Conservation (phyloP, 2,329 filamentous ascomycete genomes). For the Fonsecaea pedrosoi region DNA sequence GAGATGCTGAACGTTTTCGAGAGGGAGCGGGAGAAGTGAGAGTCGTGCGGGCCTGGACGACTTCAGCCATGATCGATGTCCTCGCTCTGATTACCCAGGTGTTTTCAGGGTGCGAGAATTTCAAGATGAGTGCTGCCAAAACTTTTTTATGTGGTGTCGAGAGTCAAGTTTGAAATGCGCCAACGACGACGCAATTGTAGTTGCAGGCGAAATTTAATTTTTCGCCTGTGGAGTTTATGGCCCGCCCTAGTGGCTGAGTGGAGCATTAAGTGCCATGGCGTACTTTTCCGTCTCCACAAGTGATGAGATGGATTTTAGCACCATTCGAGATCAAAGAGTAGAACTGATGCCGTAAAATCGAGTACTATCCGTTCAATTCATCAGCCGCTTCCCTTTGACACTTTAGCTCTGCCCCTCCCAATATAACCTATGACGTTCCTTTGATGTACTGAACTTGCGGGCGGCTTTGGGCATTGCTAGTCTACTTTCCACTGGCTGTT, state of each 20-base stretch:
- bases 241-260: conserved; percentile 13
- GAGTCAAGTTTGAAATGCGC: conserved; percentile 23
- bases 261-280: background rate
- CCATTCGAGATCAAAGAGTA: background rate
- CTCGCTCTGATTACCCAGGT: background rate
- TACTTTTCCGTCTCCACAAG: background rate
- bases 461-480: background rate
- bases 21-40: conserved; percentile 32
- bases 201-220: conserved; percentile 6
- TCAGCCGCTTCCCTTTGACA: background rate
- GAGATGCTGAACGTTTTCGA: conserved; percentile 40
- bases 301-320: background rate
- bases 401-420: background rate
- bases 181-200: conserved; percentile 2
- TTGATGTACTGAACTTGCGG: background rate
- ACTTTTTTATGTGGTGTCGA: background rate
- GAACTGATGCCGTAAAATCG: background rate
- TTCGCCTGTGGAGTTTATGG: background rate
- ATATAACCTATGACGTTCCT: background rate
- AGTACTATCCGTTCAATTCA: background rate
- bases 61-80: conserved; percentile 33
- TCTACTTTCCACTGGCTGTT: background rate
- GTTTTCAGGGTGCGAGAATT: background rate
- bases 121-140: background rate
- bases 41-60: conserved; percentile 33